Base-by-base conservation (phyloP, 208 protist species). In the Phytomonas francai region DNA sequence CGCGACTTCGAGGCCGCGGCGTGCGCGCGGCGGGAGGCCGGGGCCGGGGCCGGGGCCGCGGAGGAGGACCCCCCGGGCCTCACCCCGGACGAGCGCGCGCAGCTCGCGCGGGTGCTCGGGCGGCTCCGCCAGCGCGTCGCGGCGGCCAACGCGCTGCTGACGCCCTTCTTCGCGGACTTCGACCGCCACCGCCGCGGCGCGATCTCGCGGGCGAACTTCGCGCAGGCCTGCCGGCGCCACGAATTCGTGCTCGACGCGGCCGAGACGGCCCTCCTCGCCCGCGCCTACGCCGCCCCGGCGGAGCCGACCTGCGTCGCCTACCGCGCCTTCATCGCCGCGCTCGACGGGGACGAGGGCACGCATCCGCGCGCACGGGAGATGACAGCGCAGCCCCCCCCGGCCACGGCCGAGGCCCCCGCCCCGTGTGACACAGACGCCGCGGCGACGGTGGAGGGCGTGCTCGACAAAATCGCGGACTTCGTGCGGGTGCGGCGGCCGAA, bases 111-210 rank as follows among this genome's bases (percentile, higher is more conserved):
- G 22, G 56, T 93, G 34, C 69, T 87, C 19, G 22, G 36, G 4
- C 83, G 87, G 0, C 74, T 95, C 33, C 65, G 64, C 11, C 85
- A 91, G 68, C 79, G 89, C 65, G 76, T 91, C 8, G n/a, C 30
- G 1, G 62, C 83, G n/a, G 83, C 84, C 73, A 75, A 83, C 57
- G 83, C 89, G 8, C 79, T 94, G 22, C 76, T 95, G 56, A 70
- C 78, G 36, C 88, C 89, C 12, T 94, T 95, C 67, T 97, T 97
- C 68, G 65, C 84, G 0, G 92, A 97, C 63, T 95, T 93, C 71
- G 92, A 97, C 70, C 75, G 73, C 34, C 77, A 84, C 65, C 73
- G 87, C 69, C 77, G 76, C 32, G 91, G 88, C 29, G 78, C 83
- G 60, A 90, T 96, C 62, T 77, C 83, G 0, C 68, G 65, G 19